Conservation (phyloP, 2,329 filamentous ascomycete species). For the Neurospora sp. region DNA sequence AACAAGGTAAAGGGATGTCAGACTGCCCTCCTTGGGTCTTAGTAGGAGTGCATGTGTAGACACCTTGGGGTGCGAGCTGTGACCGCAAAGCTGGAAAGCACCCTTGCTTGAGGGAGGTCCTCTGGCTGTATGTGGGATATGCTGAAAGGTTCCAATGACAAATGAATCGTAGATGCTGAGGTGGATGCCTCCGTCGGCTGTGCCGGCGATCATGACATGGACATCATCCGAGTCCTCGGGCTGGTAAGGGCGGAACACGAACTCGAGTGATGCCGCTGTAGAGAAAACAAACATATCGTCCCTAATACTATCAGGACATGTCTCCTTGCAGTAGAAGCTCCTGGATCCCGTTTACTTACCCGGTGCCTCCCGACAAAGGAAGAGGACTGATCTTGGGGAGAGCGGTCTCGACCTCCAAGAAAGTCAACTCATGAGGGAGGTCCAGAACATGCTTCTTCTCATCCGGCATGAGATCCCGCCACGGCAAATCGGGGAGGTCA, state of each 20-base stretch:
- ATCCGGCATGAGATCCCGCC: constrained; percentile 19
- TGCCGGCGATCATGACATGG: constrained; percentile 68
- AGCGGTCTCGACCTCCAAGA: constrained; percentile 65
- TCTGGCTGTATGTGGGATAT: constrained; percentile 27
- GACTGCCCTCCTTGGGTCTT: constrained; percentile 24
- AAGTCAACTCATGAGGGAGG: constrained; percentile 62
- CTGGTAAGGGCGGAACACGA: constrained; percentile 53
- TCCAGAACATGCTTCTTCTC: constrained; percentile 31
- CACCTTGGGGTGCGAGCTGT: constrained; percentile 62
- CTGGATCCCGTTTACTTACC: constrained; percentile 34
- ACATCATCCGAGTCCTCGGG: constrained; percentile 62
- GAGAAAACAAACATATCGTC: constrained; percentile 55
- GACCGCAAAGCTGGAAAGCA: constrained; percentile 37
- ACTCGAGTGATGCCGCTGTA: constrained; percentile 57
- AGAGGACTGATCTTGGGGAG: constrained; percentile 68
- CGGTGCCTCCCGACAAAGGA: constrained; percentile 51
- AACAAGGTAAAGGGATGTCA: constrained; percentile 47
- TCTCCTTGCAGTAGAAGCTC: constrained; percentile 1
- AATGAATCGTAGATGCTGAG: constrained; percentile 81
- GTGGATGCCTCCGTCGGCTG: constrained; percentile 60
- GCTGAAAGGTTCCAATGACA: constrained; percentile 57
- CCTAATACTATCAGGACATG: constrained; percentile 22
- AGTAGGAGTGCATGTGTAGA: constrained; percentile 70
- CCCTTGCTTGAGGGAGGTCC: not conserved
- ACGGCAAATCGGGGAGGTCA: constrained; percentile 20